Percentiles rank a stretch among this genome's conserved stretches.
These are phyloP conservation scores for Cicer judaicum DNA, from an alignment of 306 rosid genomes.

Conservation along the genomic window DNA sequence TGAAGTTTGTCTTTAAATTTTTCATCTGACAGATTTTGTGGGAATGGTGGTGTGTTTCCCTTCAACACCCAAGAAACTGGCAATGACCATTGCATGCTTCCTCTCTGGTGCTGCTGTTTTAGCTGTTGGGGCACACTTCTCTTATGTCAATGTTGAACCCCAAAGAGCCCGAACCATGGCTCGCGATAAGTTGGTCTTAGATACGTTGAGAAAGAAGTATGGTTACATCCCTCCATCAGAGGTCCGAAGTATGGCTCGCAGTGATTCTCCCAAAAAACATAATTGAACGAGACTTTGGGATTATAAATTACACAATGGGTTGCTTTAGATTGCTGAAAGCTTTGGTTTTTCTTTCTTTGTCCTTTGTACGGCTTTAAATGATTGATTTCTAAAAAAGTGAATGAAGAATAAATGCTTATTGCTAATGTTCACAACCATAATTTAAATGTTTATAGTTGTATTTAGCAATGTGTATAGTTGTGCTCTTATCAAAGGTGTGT, in stretches of 20 bases:
- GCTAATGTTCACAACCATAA: not conserved
- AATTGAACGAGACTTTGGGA: conserved; percentile 20
- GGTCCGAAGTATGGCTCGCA: conserved; percentile 61
- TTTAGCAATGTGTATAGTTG: not conserved
- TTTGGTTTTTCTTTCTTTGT: conserved; percentile 15
- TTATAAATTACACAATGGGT: not conserved
- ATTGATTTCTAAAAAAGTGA: not conserved
- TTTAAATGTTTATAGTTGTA: not conserved
- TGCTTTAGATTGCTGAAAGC: not conserved
- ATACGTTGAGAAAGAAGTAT: conserved; percentile 62
- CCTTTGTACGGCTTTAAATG: not conserved
- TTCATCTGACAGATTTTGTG: conserved; percentile 30
- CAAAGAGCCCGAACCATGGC: conserved; percentile 75
- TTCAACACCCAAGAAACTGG: conserved; percentile 73
- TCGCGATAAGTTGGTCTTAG: conserved; percentile 64
- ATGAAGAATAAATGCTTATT: conserved; percentile 13
- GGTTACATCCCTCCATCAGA: conserved; percentile 67
- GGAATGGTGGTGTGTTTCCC: conserved; percentile 73
- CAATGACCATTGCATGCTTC: conserved; percentile 60
- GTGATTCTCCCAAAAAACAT: conserved; percentile 57
- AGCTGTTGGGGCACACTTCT: conserved; percentile 60
- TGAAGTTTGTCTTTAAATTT: conserved; percentile 1
- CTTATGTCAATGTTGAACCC: conserved; percentile 66
- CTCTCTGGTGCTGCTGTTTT: conserved; percentile 67
- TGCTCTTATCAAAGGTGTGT: not conserved